Evolutionary conservation across 202 grass and related monocot species (phyloP), one percentile per base, ranked within the genome.

Genomic region (Miscanthus sacchariflorus): DNA sequence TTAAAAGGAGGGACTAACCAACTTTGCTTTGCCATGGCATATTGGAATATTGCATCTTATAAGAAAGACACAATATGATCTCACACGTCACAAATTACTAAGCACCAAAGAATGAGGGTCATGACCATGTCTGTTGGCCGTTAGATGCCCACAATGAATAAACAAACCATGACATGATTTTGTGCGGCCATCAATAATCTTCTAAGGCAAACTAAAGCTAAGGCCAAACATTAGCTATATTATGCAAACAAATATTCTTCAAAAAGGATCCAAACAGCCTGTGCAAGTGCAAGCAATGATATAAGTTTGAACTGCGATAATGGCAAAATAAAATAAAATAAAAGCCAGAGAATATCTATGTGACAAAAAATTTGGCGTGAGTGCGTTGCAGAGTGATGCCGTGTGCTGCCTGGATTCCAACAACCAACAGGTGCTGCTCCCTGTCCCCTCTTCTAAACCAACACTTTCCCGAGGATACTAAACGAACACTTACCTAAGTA

Each of bases 391-490:
- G 30, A 65, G 39, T 54, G 15, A 18, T 1, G 40, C 71, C 14
- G 68, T 9, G n/a, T 89, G 88, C 38, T 89, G 76, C 82, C 69
- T 85, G 84, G 76, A 85, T 89, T 56, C 88, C 77, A 85, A 81
- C 70, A 36, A 48, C 4, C 18, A 48, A 19, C 58, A 40, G 42
- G 17, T 61, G 35, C 82, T 68, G 87, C 76, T 81, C 44, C 69
- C 76, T 79, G 18, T 21, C 6, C 52, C 52, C 52, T 56, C 54
- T 17, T 33, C 68, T 38, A 63, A 74, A 68, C 56, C 58, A 75
- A 40, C 24, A 38, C 2, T 7, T 8, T 8, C 5, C 17, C 52
- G 52, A 7, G 52, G 18, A 7, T 56, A 21, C 17, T 56, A 5
- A 19, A 19, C 50, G 15, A 56, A 56, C 52, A 56, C 52, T 78